phyloP scores from a whole-genome alignment of 257 asterid species.

The Perilla frutescens region DNA sequence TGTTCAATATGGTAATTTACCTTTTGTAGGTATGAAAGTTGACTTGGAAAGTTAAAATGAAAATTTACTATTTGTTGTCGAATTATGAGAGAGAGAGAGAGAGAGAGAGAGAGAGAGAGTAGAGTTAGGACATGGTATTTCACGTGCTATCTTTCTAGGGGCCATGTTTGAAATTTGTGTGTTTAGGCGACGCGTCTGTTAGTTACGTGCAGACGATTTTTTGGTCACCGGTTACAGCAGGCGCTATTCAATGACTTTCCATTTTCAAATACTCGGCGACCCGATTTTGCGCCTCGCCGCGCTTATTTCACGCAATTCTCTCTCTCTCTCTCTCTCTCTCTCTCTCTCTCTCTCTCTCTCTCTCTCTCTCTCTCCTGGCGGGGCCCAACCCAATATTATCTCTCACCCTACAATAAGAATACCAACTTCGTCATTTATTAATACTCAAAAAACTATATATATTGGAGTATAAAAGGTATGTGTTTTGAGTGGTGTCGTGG shows the following conservation, averaged over 20 bases:
- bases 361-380: neutral
- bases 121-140: neutral
- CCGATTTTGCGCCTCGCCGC: slow-evolving; percentile 36
- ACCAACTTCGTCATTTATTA: no score
- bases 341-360: neutral
- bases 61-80: no score
- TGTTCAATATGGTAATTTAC: neutral
- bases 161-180: neutral
- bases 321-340: no score
- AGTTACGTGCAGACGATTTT: slow-evolving; percentile 22
- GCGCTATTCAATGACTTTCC: slow-evolving; percentile 11
- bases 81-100: no score
- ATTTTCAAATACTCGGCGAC: slow-evolving; percentile 44
- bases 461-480: no score
- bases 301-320: slow-evolving; percentile 11
- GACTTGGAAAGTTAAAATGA: neutral
- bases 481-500: no score
- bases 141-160: slow-evolving; percentile 30
- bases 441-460: no score
- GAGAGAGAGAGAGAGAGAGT: no score
- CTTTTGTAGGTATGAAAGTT: neutral
- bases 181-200: slow-evolving; percentile 29
- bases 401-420: no score
- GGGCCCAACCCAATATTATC: no score
- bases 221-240: slow-evolving; percentile 12